Evolutionary conservation across 345 rosid species (phyloP).

Genomic region (Adansonia digitata): DNA sequence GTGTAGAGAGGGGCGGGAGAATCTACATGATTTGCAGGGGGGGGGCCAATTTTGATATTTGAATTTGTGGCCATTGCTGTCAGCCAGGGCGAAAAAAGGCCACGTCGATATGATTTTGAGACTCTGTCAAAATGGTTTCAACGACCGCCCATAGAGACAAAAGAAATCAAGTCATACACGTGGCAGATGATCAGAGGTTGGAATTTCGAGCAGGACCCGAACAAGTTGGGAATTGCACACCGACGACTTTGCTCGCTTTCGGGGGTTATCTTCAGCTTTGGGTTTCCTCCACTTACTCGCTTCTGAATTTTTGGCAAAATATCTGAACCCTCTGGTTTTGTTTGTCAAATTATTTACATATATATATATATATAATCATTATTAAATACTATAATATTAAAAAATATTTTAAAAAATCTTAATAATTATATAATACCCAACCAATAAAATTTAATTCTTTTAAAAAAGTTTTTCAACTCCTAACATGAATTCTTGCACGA

Average conservation of each 20-base stretch:
- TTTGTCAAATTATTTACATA: too few species aligned
- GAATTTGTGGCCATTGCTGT: neutral
- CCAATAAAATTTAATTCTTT: too few species aligned
- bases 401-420: neutral
- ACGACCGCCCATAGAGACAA: slow-evolving; percentile 2
- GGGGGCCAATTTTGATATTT: neutral
- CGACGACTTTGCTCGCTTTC: slow-evolving; percentile 8
- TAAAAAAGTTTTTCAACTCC: too few species aligned
- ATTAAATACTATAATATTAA: neutral
- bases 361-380: too few species aligned
- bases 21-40: slow-evolving; percentile 3
- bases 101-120: neutral
- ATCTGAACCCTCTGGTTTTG: too few species aligned
- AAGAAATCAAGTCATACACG: slow-evolving; percentile 13
- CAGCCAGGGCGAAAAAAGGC: slow-evolving; percentile 3
- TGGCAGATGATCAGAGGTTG: slow-evolving; percentile 22
- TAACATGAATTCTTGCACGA: too few species aligned
- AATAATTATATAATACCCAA: neutral
- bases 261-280: neutral
- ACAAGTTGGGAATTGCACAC: slow-evolving; percentile 14
- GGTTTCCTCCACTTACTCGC: slow-evolving; percentile 2
- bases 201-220: slow-evolving; percentile 1
- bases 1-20: slow-evolving; percentile 8
- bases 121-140: slow-evolving; percentile 16
- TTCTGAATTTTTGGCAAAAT: neutral